A percentile compares a stretch with the other conserved stretches of the same genome.
These are phyloP conservation scores for Globisporangium cystogenes DNA, from an alignment of 352 stramenopile species.

Conservation along the genomic window DNA sequence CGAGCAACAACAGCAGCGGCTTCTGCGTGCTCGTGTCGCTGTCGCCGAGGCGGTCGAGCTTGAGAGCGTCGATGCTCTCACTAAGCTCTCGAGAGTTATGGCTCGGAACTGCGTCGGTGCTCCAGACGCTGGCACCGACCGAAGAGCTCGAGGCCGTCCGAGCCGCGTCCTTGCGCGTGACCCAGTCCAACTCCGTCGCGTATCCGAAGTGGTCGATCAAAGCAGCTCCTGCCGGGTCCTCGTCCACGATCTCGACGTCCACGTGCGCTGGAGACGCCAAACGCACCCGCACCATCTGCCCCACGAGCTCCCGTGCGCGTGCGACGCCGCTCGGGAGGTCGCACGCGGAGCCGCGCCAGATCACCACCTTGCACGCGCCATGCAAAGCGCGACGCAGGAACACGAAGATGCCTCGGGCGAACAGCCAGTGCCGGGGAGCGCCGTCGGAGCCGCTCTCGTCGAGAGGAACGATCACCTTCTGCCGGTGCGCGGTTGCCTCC, in stretches of 20 bases:
- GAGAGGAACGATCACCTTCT: conserved; percentile 3
- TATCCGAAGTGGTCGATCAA: conserved; percentile 29
- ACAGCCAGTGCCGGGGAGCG: conserved; percentile 15
- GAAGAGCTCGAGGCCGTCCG: not conserved
- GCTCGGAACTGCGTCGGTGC: not conserved
- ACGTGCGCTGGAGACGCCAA: not conserved
- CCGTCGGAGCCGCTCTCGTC: not conserved
- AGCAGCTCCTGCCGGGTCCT: not conserved
- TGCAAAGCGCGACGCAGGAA: conserved; percentile 15
- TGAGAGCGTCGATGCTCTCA: no score
- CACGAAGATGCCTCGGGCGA: conserved; percentile 37
- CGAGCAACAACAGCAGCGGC: conserved; percentile 34
- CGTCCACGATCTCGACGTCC: not conserved
- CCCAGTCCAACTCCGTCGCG: conserved; percentile 31
- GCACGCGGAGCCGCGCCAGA: conserved; percentile 37
- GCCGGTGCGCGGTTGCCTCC: conserved; percentile 7
- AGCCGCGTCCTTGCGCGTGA: not conserved
- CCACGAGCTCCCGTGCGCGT: conserved; percentile 13
- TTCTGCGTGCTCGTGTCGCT: not conserved
- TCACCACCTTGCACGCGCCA: conserved; percentile 13
- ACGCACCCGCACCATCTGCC: conserved; percentile 21
- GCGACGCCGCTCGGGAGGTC: conserved; percentile 18
- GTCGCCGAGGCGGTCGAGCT: no score
- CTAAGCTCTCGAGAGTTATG: no score
- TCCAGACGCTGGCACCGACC: not conserved